Conservation (phyloP, 164 flowering plant genomes). For the Pachysandra terminalis region DNA sequence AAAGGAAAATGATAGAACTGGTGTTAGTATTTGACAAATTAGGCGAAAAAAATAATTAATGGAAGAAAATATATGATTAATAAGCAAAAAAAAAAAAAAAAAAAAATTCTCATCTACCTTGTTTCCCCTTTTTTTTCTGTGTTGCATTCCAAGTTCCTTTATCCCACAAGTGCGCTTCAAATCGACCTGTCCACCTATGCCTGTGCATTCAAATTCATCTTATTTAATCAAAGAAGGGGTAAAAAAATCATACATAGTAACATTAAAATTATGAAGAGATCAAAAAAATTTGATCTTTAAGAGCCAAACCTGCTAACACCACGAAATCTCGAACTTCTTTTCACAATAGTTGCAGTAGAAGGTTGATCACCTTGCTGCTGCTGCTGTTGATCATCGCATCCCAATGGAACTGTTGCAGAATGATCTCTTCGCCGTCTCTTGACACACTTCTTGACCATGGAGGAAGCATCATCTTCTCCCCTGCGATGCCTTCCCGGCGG, state of each 20-base stretch:
- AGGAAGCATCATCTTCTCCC: conserved; percentile 13
- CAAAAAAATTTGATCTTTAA: no score
- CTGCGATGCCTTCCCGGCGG: conserved; percentile 15
- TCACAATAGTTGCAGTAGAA: conserved; percentile 35
- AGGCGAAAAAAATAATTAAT: neutral
- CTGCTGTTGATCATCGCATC: conserved; percentile 9
- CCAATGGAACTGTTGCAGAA: conserved; percentile 1
- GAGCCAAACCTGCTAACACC: conserved; percentile 54
- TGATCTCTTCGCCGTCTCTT: conserved; percentile 42
- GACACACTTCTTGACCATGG: conserved; percentile 25
- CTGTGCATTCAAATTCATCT: conserved; percentile 20
- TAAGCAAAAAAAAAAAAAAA: no score
- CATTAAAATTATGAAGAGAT: neutral
- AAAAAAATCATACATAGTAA: neutral
- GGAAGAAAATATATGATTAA: neutral
- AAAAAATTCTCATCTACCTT: conserved; percentile 46
- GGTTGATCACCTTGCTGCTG: conserved; percentile 26
- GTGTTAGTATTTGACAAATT: conserved; percentile 2
- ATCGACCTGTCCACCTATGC: conserved; percentile 74
- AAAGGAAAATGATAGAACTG: conserved; percentile 3
- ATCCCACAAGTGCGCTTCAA: conserved; percentile 74
- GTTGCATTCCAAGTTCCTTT: conserved; percentile 61
- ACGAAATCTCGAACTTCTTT: conserved; percentile 59
- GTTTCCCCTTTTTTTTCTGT: conserved; percentile 69
- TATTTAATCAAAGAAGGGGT: neutral